Evolutionary conservation across 2,329 filamentous ascomycete species (phyloP).

Genomic region (Spiromastix sp.): DNA sequence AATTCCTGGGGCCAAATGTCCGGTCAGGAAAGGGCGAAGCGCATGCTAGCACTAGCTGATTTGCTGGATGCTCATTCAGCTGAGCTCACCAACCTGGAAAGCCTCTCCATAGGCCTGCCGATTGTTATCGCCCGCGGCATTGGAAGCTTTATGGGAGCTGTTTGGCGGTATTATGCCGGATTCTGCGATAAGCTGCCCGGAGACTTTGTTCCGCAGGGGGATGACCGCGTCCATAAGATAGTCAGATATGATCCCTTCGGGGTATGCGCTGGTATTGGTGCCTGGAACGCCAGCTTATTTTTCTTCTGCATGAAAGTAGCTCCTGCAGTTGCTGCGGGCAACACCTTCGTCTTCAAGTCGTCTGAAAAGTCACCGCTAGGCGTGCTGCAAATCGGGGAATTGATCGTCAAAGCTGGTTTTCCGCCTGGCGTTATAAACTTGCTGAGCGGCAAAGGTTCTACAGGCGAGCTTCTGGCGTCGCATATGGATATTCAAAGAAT

Average conservation of each 20-base stretch:
- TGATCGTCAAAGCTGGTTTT: slow-evolving; percentile 26
- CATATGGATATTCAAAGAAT: slow-evolving; percentile 35
- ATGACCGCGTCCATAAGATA: too few relatives aligned
- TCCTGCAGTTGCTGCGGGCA: slow-evolving; percentile 43
- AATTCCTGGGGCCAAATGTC: slow-evolving; percentile 58
- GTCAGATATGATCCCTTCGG: too few relatives aligned
- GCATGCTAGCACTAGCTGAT: slow-evolving; percentile 58
- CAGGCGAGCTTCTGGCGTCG: slow-evolving; percentile 21
- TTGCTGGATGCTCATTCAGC: slow-evolving; percentile 52
- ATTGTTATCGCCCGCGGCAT: background rate
- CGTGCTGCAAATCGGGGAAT: slow-evolving; percentile 29
- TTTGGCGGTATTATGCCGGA: too few relatives aligned
- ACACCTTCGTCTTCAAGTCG: slow-evolving; percentile 48
- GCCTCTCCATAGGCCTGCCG: background rate
- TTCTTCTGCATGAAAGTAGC: slow-evolving; percentile 64
- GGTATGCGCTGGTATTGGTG: slow-evolving; percentile 67
- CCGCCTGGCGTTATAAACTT: slow-evolving; percentile 32
- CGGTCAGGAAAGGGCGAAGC: slow-evolving; percentile 53
- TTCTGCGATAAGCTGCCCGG: too few relatives aligned
- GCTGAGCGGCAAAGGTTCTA: slow-evolving; percentile 17
- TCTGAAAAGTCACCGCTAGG: slow-evolving; percentile 51
- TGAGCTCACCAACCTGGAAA: background rate
- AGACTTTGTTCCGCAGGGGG: too few relatives aligned
- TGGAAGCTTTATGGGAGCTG: too few relatives aligned
- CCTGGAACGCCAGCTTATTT: slow-evolving; percentile 69